Conservation (phyloP, 2,329 filamentous ascomycete genomes). For the Monilinia laxa region DNA sequence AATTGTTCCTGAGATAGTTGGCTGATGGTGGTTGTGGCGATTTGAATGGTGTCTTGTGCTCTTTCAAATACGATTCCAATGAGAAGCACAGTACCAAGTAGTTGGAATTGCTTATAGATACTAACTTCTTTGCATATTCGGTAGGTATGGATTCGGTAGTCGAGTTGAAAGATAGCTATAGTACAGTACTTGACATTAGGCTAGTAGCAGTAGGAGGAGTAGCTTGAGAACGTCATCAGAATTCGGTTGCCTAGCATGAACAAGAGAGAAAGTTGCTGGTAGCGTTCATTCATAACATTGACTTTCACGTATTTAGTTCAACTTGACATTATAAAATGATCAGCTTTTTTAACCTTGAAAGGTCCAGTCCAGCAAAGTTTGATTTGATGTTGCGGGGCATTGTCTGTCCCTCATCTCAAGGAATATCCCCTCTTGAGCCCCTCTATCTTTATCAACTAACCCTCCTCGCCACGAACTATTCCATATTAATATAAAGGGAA, state of each 20-base stretch:
- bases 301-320: background rate
- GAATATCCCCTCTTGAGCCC: slow-evolving; percentile 5
- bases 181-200: background rate
- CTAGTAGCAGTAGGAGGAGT: too few species aligned
- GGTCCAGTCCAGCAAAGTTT: background rate
- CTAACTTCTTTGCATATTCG: background rate
- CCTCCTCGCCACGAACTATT: slow-evolving; percentile 6
- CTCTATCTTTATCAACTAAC: background rate
- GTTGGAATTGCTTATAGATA: background rate
- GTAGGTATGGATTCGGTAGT: background rate
- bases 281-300: background rate
- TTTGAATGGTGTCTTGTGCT: background rate
- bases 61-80: background rate
- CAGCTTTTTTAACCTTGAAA: background rate
- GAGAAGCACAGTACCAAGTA: background rate
- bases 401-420: background rate
- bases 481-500: background rate
- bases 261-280: background rate
- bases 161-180: background rate
- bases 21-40: background rate
- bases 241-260: too few species aligned
- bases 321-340: background rate
- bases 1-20: background rate
- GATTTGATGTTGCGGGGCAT: slow-evolving; percentile 6
- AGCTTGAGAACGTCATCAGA: background rate